Evolutionary conservation across 2,329 filamentous ascomycete species (phyloP), one percentile per base, ranked within the genome.

Genomic region (Pseudogymnoascus sp.): DNA sequence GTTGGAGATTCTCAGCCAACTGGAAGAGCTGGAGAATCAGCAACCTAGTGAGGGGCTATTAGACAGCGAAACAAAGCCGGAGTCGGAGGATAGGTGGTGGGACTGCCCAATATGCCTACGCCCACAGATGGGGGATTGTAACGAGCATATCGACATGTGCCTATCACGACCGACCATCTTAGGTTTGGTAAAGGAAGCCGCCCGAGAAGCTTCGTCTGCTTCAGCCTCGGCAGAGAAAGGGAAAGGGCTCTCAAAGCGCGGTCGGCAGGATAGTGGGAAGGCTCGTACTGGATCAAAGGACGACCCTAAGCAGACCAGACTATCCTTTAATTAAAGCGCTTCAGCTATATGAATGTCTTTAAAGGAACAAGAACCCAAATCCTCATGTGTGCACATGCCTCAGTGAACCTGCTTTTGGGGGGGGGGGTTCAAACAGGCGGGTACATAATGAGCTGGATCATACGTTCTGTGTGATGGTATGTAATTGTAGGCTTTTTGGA

Each of bases 81-180:
- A 40, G 22, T 60, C 28, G 8, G 73, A 77, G 61, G 71, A 82
- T 61, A 79, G 85, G 56, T 81, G 79, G 74, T 98, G 93, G 93
- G 82, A 88, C 38, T 99, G 95, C 74, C 95, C 95, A 0, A 90
- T 98, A 50, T 99, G 95, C 74, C 77, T 79, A n/a, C 80, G 88
- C 14, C 87, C 90, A 0, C 93, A 97, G 71, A 71, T 79, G 0
- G 84, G 81, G 53, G 78, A 77, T 0, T 96, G 98, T 76, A 99
- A 99, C 68, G 85, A 89, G 63, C 95, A 99, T 71, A 92, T 99
- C 61, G 95, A 99, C 73, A 83, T 89, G 7, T 99, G 95, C 73
- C 82, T 99, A 1, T 97, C 93, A 0, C 82, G 88, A 62, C 86
- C 90, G 71, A 90, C 91, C 0, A 98, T 99, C 16, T 35, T 56